These are phyloP conservation scores for Zygnema circumcarinatum DNA, from an alignment of 139 green algal species.

Conservation along the genomic window DNA sequence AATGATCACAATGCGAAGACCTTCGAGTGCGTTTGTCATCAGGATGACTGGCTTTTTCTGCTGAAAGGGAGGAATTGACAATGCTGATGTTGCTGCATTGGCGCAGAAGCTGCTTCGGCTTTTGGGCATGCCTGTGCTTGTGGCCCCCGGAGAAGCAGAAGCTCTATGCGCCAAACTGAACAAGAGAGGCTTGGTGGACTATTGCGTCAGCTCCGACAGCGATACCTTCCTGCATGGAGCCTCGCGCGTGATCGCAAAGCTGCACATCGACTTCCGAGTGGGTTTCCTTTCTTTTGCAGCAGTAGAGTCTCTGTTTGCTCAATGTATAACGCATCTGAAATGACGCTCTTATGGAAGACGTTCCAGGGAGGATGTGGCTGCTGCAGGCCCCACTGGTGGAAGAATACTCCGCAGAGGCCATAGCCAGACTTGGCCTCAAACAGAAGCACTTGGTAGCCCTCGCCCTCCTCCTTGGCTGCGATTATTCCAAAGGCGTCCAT, in stretches of 20 bases:
- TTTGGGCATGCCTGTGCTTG: slow-evolving; percentile 46
- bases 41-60: no score
- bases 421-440: slow-evolving; percentile 85
- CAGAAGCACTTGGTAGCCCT: slow-evolving; percentile 65
- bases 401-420: slow-evolving; percentile 81
- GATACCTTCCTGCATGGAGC: slow-evolving; percentile 54
- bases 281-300: background rate
- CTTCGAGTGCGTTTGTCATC: no score
- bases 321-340: no score
- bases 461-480: slow-evolving; percentile 90
- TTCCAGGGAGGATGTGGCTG: no score
- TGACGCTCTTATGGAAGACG: background rate
- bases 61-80: no score
- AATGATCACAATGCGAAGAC: no score
- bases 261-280: slow-evolving; percentile 44
- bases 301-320: background rate
- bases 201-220: slow-evolving; percentile 45
- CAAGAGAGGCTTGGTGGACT: slow-evolving; percentile 19
- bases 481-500: slow-evolving; percentile 77
- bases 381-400: slow-evolving; percentile 67
- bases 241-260: slow-evolving; percentile 15
- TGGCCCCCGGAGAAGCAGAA: slow-evolving; percentile 40
- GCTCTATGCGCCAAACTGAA: slow-evolving; percentile 51
- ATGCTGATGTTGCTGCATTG: background rate
- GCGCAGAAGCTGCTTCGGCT: slow-evolving; percentile 45